Conservation (phyloP, 805 yeast species). For the Vanderwaltozyma yarrowii region DNA sequence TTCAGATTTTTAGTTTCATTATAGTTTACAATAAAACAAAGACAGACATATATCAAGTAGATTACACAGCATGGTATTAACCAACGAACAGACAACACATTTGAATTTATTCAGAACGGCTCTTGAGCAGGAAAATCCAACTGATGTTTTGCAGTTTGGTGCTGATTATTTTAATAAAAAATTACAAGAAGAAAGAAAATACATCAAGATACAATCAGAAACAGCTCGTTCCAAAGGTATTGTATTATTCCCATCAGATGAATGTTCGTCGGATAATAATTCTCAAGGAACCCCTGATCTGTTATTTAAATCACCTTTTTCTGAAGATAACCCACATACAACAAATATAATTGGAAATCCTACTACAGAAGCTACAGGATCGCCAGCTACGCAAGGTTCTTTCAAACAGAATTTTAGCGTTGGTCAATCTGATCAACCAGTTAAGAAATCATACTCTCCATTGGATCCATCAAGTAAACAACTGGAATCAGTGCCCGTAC, state of each 20-base stretch:
- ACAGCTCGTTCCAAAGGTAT: constrained; percentile 42
- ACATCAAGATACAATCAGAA: constrained; percentile 14
- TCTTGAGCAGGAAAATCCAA: constrained; percentile 44
- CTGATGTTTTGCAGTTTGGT: constrained; percentile 64
- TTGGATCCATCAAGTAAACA: constrained; percentile 1
- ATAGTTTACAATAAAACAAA: no score
- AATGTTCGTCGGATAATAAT: constrained; percentile 4
- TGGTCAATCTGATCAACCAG: background rate
- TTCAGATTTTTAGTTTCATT: no score
- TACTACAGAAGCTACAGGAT: background rate
- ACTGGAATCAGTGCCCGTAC: constrained; percentile 1
- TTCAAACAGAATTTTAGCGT: constrained; percentile 2
- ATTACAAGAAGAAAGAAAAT: constrained; percentile 41
- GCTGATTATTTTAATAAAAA: constrained; percentile 59
- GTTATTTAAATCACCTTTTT: constrained; percentile 52
- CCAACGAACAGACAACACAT: constrained; percentile 31
- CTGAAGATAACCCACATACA: constrained; percentile 54
- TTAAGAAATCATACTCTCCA: constrained; percentile 2
- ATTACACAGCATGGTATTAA: constrained; percentile 7
- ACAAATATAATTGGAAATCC: constrained; percentile 12
- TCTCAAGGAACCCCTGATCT: background rate
- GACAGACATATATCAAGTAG: no score
- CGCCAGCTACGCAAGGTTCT: no score
- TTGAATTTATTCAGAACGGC: constrained; percentile 55
- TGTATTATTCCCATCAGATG: constrained; percentile 33